Percentiles rank a stretch among this genome's conserved stretches.
Evolutionary conservation across 371 early-diverging fungal species (phyloP).

Genomic region (Entomophthora muscae): DNA sequence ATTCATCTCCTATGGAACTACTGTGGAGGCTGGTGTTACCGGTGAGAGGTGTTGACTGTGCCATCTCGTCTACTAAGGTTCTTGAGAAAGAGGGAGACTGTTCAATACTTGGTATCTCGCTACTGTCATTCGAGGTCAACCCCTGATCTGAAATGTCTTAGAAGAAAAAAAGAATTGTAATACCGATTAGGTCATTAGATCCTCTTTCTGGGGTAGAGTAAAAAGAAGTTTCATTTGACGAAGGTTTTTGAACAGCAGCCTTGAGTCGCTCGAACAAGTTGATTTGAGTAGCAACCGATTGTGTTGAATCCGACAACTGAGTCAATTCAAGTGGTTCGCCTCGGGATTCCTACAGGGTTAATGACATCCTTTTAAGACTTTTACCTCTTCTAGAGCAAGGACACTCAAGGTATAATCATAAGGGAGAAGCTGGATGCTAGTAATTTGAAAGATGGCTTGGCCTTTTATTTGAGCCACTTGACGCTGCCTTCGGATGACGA

Average conservation of each 20-base stretch:
- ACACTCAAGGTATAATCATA: slow-evolving; percentile 6
- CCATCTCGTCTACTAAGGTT: background rate
- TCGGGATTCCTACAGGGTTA: background rate
- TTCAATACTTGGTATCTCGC: background rate
- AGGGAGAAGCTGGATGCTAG: slow-evolving; percentile 1
- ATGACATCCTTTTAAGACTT: background rate
- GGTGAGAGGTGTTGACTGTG: background rate
- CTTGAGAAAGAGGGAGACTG: background rate
- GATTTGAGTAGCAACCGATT: background rate
- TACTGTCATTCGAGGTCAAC: background rate
- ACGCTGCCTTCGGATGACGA: background rate
- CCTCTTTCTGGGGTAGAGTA: no score
- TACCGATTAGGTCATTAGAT: no score
- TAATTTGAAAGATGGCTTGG: background rate
- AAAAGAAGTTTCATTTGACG: no score
- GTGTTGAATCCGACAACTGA: background rate
- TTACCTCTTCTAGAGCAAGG: slow-evolving; percentile 6
- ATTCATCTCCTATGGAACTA: background rate
- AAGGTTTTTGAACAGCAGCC: slow-evolving; percentile 4
- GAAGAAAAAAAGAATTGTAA: no score
- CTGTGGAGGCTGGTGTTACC: background rate
- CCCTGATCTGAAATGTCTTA: no score
- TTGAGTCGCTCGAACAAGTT: slow-evolving; percentile 6
- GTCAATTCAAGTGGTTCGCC: background rate
- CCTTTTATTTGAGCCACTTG: background rate